Base-by-base conservation (phyloP, 2,329 filamentous ascomycete genomes). In the Fusarium poae region DNA sequence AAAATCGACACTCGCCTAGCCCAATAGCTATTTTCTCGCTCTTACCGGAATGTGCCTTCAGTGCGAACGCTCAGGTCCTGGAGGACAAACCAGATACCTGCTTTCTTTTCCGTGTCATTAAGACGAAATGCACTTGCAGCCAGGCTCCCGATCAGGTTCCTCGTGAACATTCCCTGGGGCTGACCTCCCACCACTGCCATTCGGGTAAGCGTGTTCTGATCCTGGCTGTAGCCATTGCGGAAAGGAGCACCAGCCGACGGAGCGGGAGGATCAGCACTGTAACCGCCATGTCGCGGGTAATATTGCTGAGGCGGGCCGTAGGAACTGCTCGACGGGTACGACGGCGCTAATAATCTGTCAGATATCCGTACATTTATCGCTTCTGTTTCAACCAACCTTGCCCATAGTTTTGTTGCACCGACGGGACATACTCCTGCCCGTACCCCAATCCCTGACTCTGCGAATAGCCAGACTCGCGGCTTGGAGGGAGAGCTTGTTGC, bases 1-100 rank as follows among this genome's bases (percentile, higher is more conserved):
- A 34, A 35, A 27, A 16, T 20, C 16, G 39, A 23, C 20, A 7
- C 15, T 4, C 23, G 4, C 20, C 9, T 20, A 23, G 4, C 20
- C 10, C 20, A 23, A 48, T 48, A n/a, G 15, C 34, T n/a, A 12
- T 29, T n/a, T 12, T 51, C 10, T 49, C 39, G 16, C 32, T 62
- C 79, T 74, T 85, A 97, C 93, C 95, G 87, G 79, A 98, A 99
- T 62, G 85, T 88, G 13, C 96, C 96, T 79, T 98, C 96, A 0
- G 94, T 97, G 45, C 96, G 88, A 32, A 99, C 95, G 74, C 94
- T 97, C 43, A 99, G 84, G 80, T 99, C 96, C 78, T 97, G 95
- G 54, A 98, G 84, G 45, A 99, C 92, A 75, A 99, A 99, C 95
- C 95, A 99, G 68, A 97, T 94, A 3, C 95, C 95, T 51, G 92